Evolutionary conservation across 768 basidiomycete species (phyloP), one percentile per base, ranked within the genome.

Genomic region (Termitomyces sp.): DNA sequence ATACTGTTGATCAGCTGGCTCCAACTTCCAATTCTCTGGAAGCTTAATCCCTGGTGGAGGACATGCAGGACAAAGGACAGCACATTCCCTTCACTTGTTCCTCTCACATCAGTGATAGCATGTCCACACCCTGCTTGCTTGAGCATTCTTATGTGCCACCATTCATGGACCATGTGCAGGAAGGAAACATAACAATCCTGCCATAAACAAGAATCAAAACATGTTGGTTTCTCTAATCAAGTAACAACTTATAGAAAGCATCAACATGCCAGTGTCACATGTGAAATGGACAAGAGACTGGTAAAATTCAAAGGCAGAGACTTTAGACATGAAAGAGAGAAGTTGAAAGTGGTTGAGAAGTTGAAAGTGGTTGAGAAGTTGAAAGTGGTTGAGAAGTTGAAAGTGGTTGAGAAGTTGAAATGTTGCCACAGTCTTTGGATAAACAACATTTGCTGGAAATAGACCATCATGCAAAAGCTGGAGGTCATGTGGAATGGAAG

Each of bases 11-110:
- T 28, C 25, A 47, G 39, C 41, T 19, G 59, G 56, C 5, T 34
- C 59, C 7, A 42, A 14, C 3, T 54, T 37, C 66, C 64, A 67
- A 12, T 51, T 58, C 12, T 37, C 27, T 3, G 63, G 63, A 11
- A 70, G 41, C 45, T 71, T 70, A 28, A 62, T 63, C 0, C 54
- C 63, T 0, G 65, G 69, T 11, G 68, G 61, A 0, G 69, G 68
- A 55, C 67, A 71, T 3, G 63, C 64, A 12, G 66, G 65, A 35
- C 70, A 71, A 25, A 59, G 30, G 6, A 70, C 56, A 1, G 63
- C 66, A 8, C 61, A 59, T 32, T 66, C 62, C 66, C 66, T 4
- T 23, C 21, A 19, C 57, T 23, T 3, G 63, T 65, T 4, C 28
- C 49, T 10, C 17, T 40, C 12, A 61, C 45, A 0, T 66, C 65